Conservation (phyloP, 495 filamentous ascomycete species). For the Lasiosphaeria ovina region DNA sequence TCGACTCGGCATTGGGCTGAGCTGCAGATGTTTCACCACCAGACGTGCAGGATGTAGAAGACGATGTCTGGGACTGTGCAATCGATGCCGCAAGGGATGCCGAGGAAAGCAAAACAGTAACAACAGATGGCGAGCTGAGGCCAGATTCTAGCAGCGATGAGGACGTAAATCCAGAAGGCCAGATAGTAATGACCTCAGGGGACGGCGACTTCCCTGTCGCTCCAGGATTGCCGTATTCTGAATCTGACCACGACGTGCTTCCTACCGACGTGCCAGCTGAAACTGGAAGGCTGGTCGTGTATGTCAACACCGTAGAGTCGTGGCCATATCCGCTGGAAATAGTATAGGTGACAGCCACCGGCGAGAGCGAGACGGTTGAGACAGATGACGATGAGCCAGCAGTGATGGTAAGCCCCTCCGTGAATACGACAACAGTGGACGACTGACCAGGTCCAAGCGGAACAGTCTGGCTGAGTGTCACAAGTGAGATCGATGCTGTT, state of each 20-base stretch:
- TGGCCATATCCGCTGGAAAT: constrained; percentile 20
- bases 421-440: constrained; percentile 19
- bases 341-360: constrained; percentile 21
- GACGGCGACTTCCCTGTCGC: constrained; percentile 5
- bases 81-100: background rate
- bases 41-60: constrained; percentile 14
- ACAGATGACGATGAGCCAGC: background rate
- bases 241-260: constrained; percentile 7
- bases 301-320: constrained; percentile 16
- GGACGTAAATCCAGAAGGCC: constrained; percentile 7
- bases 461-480: constrained; percentile 27
- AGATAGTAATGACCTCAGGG: constrained; percentile 20
- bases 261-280: background rate
- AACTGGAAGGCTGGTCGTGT: constrained; percentile 18
- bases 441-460: constrained; percentile 21
- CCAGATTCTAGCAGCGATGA: background rate
- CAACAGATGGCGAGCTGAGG: constrained; percentile 1
- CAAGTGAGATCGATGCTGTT: constrained; percentile 19
- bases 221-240: constrained; percentile 1
- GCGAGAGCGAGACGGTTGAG: constrained; percentile 11
- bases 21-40: background rate
- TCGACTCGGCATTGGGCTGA: background rate
- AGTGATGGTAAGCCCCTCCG: constrained; percentile 18
- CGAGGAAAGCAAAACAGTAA: constrained; percentile 17
- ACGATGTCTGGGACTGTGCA: background rate